Evolutionary conservation across 2,329 filamentous ascomycete genomes (phyloP).

Genomic region (Ilyonectria mors-panacis): DNA sequence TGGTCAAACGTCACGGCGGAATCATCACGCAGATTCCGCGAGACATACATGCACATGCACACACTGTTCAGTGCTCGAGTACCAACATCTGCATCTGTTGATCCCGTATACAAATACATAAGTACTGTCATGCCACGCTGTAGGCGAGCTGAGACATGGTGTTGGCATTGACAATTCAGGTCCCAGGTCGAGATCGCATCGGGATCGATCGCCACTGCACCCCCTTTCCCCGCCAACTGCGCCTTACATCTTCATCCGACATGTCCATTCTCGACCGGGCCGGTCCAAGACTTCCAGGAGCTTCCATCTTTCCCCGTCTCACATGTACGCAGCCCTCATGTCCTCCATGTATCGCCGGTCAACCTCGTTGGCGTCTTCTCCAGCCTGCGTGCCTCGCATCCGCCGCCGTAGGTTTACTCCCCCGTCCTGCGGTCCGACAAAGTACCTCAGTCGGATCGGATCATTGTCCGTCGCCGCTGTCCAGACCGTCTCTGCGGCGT

Average conservation of each 20-base stretch:
- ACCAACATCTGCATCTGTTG: background rate
- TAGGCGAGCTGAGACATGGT: slow-evolving; percentile 1
- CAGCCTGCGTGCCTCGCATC: slow-evolving; percentile 23
- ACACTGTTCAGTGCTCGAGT: background rate
- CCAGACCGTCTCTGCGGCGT: slow-evolving; percentile 28
- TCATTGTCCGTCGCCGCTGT: slow-evolving; percentile 27
- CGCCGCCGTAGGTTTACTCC: slow-evolving; percentile 18
- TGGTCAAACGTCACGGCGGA: slow-evolving; percentile 35
- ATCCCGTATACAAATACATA: background rate
- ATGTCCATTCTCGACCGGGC: slow-evolving; percentile 14
- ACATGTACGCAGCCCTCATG: slow-evolving; percentile 36
- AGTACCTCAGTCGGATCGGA: slow-evolving; percentile 27
- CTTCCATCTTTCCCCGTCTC: slow-evolving; percentile 17
- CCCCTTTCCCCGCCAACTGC: slow-evolving; percentile 1
- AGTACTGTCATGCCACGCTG: background rate
- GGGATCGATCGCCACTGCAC: slow-evolving; percentile 7
- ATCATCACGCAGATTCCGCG: slow-evolving; percentile 29
- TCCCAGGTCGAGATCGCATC: slow-evolving; percentile 7
- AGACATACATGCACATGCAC: background rate
- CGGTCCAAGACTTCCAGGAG: slow-evolving; percentile 16
- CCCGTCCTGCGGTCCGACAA: slow-evolving; percentile 28
- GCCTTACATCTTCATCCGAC: background rate
- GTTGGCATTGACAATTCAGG: background rate
- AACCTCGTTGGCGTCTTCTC: slow-evolving; percentile 20
- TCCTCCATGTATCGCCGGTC: slow-evolving; percentile 36